phyloP scores from a whole-genome alignment of 1,139 yeast genomes.

The Blastobotrys petasosporus region DNA sequence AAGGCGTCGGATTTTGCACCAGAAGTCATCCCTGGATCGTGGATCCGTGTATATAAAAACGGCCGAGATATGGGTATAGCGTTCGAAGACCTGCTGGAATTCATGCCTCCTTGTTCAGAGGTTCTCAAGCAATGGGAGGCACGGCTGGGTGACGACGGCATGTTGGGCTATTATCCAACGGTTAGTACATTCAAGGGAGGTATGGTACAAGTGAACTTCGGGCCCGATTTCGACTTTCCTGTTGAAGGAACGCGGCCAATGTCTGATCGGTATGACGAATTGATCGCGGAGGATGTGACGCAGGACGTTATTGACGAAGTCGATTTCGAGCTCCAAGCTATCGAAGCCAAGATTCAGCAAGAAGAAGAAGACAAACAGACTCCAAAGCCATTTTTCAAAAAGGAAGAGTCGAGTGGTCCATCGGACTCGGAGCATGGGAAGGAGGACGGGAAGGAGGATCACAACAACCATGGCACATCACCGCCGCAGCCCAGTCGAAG shows the following conservation, averaged over 20 bases:
- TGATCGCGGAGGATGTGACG: conserved; percentile 71
- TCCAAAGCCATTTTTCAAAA: no score
- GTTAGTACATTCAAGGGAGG: conserved; percentile 81
- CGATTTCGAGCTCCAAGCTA: conserved; percentile 57
- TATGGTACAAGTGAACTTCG: conserved; percentile 59
- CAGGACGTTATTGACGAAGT: conserved; percentile 85
- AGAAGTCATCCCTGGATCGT: conserved; percentile 47
- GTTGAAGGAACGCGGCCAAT: conserved; percentile 39
- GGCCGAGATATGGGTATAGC: conserved; percentile 63
- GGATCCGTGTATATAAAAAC: conserved; percentile 65
- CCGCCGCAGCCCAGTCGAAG: background rate
- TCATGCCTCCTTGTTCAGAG: conserved; percentile 65
- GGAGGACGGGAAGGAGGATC: background rate
- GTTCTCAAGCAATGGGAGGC: conserved; percentile 22
- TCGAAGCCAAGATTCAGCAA: background rate
- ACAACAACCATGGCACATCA: background rate
- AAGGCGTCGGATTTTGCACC: conserved; percentile 21
- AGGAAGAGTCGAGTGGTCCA: no score
- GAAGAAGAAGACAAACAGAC: background rate
- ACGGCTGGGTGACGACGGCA: conserved; percentile 58
- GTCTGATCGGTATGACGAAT: conserved; percentile 58
- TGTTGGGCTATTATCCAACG: conserved; percentile 87
- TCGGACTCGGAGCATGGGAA: background rate
- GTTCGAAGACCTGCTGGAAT: conserved; percentile 64
- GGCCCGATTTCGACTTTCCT: conserved; percentile 57